Base-by-base conservation (phyloP, 352 stramenopile species). In the Phytophthora kernoviae region DNA sequence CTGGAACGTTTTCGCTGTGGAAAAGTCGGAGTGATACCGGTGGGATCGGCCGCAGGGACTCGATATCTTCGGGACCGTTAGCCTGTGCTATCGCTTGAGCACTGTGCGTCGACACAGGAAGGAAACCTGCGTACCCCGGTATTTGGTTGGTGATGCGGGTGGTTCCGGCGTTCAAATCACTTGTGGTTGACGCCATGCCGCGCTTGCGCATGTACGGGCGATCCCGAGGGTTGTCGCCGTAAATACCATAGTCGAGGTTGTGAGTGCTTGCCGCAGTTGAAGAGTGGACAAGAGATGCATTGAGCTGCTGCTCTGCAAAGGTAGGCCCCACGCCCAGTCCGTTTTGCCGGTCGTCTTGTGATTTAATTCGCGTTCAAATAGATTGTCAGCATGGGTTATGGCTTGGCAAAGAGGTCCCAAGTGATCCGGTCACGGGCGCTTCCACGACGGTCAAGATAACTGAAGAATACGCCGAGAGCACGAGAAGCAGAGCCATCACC, bases 141-240 rank as follows among this genome's bases (percentile, higher is more conserved):
- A 94, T 87, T 41, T 96, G 88, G 67, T 86, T 87, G 7, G 87
- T 95, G 34, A 84, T 75, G 30, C 86, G 78, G 8, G 71, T 77
- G 27, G 86, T 93, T 15, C 84, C 88, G 0, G 69, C 62, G 20
- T 88, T 84, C 30, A 96, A 40, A 41, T 96, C 88, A 8, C 72
- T 65, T 5, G 84, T 92, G 7, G 84, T 93, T 2, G 83, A 88
- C 11, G 83, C 84, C 84, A 96, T 96, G 32, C 83, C 85, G 26
- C 77, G 66, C 55, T 79, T 88, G 24, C 84, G 76, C 69, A 91
- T 75, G 64, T 93, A 94, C 17, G 82, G 81, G 0, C 86, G 69
- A 1, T 82, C 71, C n/a, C 69, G 58, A 5, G 81, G 84, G 24
- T 87, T 71, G 17, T 79, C 73, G 0, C 84, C 84, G 49, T 93